Evolutionary conservation across 441 rosid genomes (phyloP).

Genomic region (Hura crepitans): DNA sequence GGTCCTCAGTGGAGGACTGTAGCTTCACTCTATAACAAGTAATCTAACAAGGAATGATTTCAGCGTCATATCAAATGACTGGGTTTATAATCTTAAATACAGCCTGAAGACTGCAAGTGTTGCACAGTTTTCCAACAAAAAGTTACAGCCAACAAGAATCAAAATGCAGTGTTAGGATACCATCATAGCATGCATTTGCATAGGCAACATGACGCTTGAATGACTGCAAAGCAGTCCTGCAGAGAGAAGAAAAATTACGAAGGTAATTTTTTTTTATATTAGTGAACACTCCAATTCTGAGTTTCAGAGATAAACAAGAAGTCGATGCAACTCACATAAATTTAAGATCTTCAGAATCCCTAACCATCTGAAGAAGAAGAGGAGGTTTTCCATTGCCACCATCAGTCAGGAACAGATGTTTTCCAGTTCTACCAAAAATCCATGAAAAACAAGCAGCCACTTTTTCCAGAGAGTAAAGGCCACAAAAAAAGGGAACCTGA

Average conservation of each 20-base stretch:
- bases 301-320: conserved; percentile 9
- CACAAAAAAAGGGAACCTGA: conserved; percentile 85
- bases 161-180: conserved; percentile 59
- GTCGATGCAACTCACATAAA: conserved; percentile 90
- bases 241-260: conserved; percentile 27
- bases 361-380: conserved; percentile 88
- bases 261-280: conserved; percentile 16
- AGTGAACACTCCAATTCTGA: conserved; percentile 14
- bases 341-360: conserved; percentile 57
- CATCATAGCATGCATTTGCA: conserved; percentile 81
- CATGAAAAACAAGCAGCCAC: conserved; percentile 83
- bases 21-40: too few species aligned
- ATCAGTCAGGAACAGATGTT: conserved; percentile 86
- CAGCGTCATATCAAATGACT: background rate
- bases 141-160: too few species aligned
- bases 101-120: background rate
- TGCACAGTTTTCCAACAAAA: conserved; percentile 1
- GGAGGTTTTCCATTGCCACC: conserved; percentile 68
- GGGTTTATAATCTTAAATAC: background rate
- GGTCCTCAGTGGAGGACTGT: too few species aligned
- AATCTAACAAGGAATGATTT: conserved; percentile 5
- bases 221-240: conserved; percentile 76
- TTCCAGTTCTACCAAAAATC: conserved; percentile 84
- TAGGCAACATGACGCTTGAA: conserved; percentile 88
- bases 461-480: conserved; percentile 83